Percentiles rank a stretch among this genome's conserved stretches.
phyloP scores from a whole-genome alignment of 805 yeast species.

The Clavispora carvajalis region DNA sequence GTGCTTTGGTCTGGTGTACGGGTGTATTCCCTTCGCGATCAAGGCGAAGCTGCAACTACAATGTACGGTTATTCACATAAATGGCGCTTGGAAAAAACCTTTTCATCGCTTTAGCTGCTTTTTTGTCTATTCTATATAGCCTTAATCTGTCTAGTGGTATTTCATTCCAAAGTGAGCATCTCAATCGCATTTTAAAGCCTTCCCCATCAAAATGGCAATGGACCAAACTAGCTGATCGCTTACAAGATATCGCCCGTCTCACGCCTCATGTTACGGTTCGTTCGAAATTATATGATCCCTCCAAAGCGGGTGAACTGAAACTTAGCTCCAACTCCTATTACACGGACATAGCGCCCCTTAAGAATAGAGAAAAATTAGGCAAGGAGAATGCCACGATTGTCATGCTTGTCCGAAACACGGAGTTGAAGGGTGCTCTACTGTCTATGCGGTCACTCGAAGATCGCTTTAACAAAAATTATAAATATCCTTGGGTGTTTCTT shows the following conservation, averaged over 20 bases:
- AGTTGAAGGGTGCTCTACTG: conserved; percentile 62
- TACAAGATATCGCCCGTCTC: not conserved
- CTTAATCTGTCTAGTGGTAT: not conserved
- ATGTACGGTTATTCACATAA: too few relatives aligned
- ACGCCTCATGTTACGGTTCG: not conserved
- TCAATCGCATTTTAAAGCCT: not conserved
- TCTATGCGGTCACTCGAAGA: conserved; percentile 42
- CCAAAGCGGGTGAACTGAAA: conserved; percentile 11
- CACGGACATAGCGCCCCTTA: conserved; percentile 14
- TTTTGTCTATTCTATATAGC: not conserved
- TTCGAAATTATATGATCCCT: conserved; percentile 11
- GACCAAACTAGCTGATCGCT: not conserved
- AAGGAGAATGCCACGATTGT: conserved; percentile 78
- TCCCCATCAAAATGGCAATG: not conserved
- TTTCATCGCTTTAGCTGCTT: not conserved
- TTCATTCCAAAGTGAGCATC: conserved; percentile 1
- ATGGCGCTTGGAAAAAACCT: not conserved
- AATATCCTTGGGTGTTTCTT: conserved; percentile 42
- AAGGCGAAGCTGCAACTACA: conserved; percentile 1
- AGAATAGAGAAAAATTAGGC: conserved; percentile 39
- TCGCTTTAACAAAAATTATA: conserved; percentile 34
- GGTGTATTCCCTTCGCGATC: not conserved
- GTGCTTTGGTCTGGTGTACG: conserved; percentile 1
- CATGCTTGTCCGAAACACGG: conserved; percentile 83
- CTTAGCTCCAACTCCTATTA: conserved; percentile 14